Evolutionary conservation across 2,329 filamentous ascomycete species (phyloP).

Genomic region (Penicillium griseofulvum): DNA sequence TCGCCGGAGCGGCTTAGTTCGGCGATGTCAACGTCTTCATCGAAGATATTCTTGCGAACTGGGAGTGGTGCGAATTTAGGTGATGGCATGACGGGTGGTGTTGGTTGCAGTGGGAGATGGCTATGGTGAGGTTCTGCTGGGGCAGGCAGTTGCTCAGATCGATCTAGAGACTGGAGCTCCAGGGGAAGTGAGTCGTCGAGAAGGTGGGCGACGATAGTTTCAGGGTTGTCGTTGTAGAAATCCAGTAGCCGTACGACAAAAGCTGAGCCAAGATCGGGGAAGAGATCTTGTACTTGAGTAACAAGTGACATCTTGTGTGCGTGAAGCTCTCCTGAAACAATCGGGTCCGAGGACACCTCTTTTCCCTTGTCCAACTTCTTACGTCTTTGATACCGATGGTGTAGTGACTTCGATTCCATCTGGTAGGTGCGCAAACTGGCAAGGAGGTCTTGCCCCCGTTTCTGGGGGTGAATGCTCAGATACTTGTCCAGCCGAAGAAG

Average conservation of each 20-base stretch:
- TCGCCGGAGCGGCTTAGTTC: conserved; percentile 59
- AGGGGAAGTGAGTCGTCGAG: conserved; percentile 73
- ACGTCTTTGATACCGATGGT: conserved; percentile 44
- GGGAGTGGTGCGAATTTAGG: conserved; percentile 31
- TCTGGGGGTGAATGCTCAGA: conserved; percentile 35
- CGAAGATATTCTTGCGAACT: conserved; percentile 68
- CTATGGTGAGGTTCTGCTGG: conserved; percentile 50
- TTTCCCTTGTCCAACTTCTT: conserved; percentile 44
- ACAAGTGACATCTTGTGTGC: conserved; percentile 81
- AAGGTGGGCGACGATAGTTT: conserved; percentile 76
- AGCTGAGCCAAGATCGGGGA: conserved; percentile 78
- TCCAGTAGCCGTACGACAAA: conserved; percentile 79
- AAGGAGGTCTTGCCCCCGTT: conserved; percentile 43
- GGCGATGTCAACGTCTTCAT: conserved; percentile 73
- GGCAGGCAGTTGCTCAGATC: conserved; percentile 53
- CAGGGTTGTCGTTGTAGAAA: conserved; percentile 72
- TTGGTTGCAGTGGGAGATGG: conserved; percentile 55
- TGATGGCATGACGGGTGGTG: conserved; percentile 30
- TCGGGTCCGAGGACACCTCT: conserved; percentile 27
- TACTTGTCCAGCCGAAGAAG: conserved; percentile 48
- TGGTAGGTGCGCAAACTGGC: conserved; percentile 41
- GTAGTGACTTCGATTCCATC: conserved; percentile 37
- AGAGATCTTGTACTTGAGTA: conserved; percentile 88
- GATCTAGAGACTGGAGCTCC: conserved; percentile 64
- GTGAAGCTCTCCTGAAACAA: conserved; percentile 56